Evolutionary conservation across 192 early-diverging fungal species (phyloP), one percentile per base, ranked within the genome.

Genomic region (Chytriomyces confervae): DNA sequence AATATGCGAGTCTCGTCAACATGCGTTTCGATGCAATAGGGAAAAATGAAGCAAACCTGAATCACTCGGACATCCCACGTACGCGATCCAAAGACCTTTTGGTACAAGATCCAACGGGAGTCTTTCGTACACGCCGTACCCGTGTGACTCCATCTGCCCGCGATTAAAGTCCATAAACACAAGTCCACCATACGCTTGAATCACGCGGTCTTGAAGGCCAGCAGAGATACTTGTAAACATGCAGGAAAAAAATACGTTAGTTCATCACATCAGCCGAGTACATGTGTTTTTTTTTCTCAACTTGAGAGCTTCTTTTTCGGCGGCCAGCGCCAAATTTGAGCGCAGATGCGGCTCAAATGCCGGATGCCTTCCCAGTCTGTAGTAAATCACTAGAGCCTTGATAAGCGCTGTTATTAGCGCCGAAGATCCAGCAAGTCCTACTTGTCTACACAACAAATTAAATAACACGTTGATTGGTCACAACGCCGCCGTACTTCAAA

Each of bases 81-180:
- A 92, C 0, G 90, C 87, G 46, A 85, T 77, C 80, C 80, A 85
- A 16, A 85, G 62, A 10, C 57, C 69, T n/a, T 68, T 61, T 50
- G 90, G 90, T 43, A 87, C 53, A 27, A 78, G 57, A 5, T 80
- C 27, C 5, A 82, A 8, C 24, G 77, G 73, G 6, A 92, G 45
- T 9, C 62, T 61, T 51, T 75, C 72, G 64, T 92, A 92, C 11
- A 77, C 77, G 18, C 91, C 91, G 70, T 84, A 83, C 10, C 84
- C 82, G 49, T 84, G 72, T 18, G 71, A 62, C 8, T 86, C 79
- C 83, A 91, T 85, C 49, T 83, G 72, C 13, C 62, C 50, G 43
- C 83, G 69, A 13, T 85, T 80, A 78, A 92, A 92, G 76, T 92
- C 83, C 91, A 92, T 92, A 69, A 77, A 90, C 20, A 92, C 84